Evolutionary conservation across 2,329 filamentous ascomycete species (phyloP).

Genomic region (Penicillium sclerotigenum): DNA sequence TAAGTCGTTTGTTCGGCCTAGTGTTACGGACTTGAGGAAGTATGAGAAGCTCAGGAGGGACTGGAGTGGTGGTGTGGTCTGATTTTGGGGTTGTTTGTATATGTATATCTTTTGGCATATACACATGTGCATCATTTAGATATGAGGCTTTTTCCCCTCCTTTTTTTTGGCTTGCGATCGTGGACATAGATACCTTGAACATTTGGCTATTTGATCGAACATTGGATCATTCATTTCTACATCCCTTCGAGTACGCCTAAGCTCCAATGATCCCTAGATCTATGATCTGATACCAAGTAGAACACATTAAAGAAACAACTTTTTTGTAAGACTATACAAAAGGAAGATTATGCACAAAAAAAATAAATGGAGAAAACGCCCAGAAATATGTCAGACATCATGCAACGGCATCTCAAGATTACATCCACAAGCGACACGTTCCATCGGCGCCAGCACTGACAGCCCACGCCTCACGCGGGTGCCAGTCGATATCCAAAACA

Average conservation of each 20-base stretch:
- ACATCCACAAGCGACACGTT: constrained; percentile 85
- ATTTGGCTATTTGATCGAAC: neutral
- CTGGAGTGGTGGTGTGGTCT: constrained; percentile 43
- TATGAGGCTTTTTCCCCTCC: neutral
- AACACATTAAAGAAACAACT: constrained; percentile 16
- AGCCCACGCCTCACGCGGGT: constrained; percentile 89
- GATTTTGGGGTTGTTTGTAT: constrained; percentile 3
- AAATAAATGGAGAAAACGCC: constrained; percentile 22
- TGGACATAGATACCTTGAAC: constrained; percentile 10
- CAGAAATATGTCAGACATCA: constrained; percentile 20
- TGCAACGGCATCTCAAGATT: constrained; percentile 25
- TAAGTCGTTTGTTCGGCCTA: constrained; percentile 43
- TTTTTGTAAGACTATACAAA: constrained; percentile 31
- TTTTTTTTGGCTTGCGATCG: neutral
- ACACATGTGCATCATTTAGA: neutral
- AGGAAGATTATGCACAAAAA: constrained; percentile 26
- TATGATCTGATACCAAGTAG: neutral
- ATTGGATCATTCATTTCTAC: neutral
- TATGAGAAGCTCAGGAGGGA: constrained; percentile 55
- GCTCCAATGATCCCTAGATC: neutral
- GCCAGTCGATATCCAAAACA: constrained; percentile 94
- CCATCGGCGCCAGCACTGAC: constrained; percentile 93
- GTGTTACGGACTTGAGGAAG: constrained; percentile 56
- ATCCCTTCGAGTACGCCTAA: neutral
- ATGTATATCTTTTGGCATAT: neutral